These are phyloP conservation scores for Davidsoniella virescens DNA, from an alignment of 2,329 filamentous ascomycete genomes.

Conservation along the genomic window DNA sequence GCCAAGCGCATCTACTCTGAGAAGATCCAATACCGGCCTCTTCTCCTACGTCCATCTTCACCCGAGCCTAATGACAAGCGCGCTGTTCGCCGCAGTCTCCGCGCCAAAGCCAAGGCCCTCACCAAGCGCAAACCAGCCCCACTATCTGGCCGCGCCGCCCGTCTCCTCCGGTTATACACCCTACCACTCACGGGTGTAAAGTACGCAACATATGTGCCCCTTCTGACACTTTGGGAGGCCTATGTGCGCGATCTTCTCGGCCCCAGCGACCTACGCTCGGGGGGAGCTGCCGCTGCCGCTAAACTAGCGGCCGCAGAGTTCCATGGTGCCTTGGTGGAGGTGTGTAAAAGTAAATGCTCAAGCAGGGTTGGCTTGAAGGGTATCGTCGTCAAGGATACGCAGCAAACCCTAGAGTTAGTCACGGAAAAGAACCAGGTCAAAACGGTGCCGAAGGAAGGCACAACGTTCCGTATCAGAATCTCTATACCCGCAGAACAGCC, in stretches of 20 bases:
- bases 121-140: conserved; percentile 36
- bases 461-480: conserved; percentile 64
- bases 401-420: conserved; percentile 72
- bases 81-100: conserved; percentile 35
- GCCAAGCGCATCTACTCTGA: conserved; percentile 60
- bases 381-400: conserved; percentile 78
- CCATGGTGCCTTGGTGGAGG: conserved; percentile 70
- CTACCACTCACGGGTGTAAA: conserved; percentile 24
- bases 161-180: conserved; percentile 53
- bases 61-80: conserved; percentile 45
- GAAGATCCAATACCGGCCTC: conserved; percentile 66
- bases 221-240: conserved; percentile 65
- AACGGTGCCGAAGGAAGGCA: conserved; percentile 76
- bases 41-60: conserved; percentile 62
- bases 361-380: conserved; percentile 70
- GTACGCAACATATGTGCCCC: conserved; percentile 59
- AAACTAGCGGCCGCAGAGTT: conserved; percentile 78
- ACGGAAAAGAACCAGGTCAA: conserved; percentile 57
- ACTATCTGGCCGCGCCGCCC: conserved; percentile 65
- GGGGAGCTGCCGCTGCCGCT: conserved; percentile 45
- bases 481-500: conserved; percentile 24
- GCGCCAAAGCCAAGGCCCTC: conserved; percentile 23
- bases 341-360: conserved; percentile 66
- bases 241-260: conserved; percentile 69
- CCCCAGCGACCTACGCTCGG: conserved; percentile 39